phyloP scores from a whole-genome alignment of 441 rosid genomes.

The Macaranga tanarius region DNA sequence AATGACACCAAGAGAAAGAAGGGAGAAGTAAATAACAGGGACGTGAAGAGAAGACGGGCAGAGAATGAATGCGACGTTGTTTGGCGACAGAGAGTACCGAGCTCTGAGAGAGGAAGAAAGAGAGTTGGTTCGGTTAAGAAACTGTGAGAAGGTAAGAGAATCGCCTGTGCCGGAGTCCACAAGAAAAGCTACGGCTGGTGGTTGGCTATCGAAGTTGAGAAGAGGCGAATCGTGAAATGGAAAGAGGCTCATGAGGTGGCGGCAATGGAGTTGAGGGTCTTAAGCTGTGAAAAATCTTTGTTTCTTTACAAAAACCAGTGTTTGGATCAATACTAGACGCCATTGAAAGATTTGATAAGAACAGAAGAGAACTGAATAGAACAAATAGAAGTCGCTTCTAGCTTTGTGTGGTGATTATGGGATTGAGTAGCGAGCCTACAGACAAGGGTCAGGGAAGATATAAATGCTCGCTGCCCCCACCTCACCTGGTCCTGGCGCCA shows the following conservation, averaged over 20 bases:
- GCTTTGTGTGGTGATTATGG: too few relatives aligned
- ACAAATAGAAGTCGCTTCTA: too few relatives aligned
- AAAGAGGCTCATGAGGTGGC: constrained; percentile 48
- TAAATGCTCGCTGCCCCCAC: too few relatives aligned
- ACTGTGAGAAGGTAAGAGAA: constrained; percentile 46
- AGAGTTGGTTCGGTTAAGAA: constrained; percentile 40
- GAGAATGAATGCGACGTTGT: constrained; percentile 70
- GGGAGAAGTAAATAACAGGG: constrained; percentile 71
- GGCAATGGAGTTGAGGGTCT: constrained; percentile 50
- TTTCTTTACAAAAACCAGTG: constrained; percentile 43
- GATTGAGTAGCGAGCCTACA: too few relatives aligned
- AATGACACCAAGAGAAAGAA: constrained; percentile 77
- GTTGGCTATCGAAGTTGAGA: constrained; percentile 38
- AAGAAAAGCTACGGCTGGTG: constrained; percentile 40
- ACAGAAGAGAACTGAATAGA: too few relatives aligned
- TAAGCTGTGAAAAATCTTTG: constrained; percentile 49
- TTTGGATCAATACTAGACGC: constrained; percentile 42
- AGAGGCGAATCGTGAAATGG: constrained; percentile 53
- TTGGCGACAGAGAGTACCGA: constrained; percentile 37
- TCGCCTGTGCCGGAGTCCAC: constrained; percentile 45
- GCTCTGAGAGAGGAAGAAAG: constrained; percentile 45
- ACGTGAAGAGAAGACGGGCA: constrained; percentile 59
- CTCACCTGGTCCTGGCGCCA: too few relatives aligned
- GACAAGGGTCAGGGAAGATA: too few relatives aligned
- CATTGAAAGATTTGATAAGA: constrained; percentile 32